Conservation (phyloP, 176 grass and related monocot genomes). For the Lolium perenne region DNA sequence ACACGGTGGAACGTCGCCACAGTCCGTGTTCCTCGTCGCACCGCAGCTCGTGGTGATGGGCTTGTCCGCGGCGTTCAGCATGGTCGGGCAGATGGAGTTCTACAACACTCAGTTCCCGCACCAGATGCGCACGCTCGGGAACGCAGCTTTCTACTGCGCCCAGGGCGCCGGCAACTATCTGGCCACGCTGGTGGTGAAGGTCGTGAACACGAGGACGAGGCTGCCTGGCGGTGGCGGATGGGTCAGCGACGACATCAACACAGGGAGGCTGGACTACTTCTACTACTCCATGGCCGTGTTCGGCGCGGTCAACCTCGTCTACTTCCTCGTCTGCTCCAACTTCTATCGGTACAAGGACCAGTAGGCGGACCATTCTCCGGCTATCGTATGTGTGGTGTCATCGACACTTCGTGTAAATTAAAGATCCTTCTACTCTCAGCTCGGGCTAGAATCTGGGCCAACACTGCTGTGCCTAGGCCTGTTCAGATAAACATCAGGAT, state of each 20-base stretch:
- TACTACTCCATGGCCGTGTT: no score
- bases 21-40: conserved; percentile 53
- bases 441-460: no score
- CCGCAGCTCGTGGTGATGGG: conserved; percentile 63
- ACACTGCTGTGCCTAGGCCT: no score
- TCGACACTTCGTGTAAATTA: no score
- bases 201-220: conserved; percentile 43
- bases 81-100: conserved; percentile 62
- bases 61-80: conserved; percentile 37
- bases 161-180: conserved; percentile 51
- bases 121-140: conserved; percentile 47
- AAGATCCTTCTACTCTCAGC: no score
- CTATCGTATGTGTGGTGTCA: no score
- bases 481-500: no score
- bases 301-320: no score
- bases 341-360: no score
- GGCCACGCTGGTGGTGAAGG: conserved; percentile 39
- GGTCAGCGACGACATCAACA: no score
- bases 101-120: conserved; percentile 71
- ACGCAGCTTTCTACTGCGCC: conserved; percentile 42
- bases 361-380: neutral
- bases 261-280: no score
- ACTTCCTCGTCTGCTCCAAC: no score
- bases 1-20: conserved; percentile 38
- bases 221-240: neutral